phyloP scores from a whole-genome alignment of 2,329 filamentous ascomycete genomes.

The Kalaharituber pfeilii region DNA sequence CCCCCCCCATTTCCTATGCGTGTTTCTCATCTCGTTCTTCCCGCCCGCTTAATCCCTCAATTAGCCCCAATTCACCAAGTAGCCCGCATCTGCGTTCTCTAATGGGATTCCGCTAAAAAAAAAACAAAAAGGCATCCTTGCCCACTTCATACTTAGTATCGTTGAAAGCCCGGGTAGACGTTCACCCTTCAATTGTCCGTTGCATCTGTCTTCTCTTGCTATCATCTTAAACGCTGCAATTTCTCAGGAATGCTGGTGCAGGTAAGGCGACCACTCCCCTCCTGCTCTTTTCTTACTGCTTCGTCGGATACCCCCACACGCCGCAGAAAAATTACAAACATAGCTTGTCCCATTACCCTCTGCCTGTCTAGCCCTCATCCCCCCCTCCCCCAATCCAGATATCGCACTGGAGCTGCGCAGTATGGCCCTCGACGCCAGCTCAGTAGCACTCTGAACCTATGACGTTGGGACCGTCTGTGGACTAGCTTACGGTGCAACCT shows the following conservation, averaged over 20 bases:
- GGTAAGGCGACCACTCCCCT: neutral
- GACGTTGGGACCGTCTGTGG: neutral
- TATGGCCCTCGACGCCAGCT: neutral
- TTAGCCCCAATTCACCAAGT: neutral
- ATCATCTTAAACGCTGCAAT: neutral
- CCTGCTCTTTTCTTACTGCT: neutral
- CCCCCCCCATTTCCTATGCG: too few relatives aligned
- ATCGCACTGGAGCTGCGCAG: neutral
- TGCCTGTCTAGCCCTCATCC: too few relatives aligned
- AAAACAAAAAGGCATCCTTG: neutral
- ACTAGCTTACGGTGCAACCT: too few relatives aligned
- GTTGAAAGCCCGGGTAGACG: neutral
- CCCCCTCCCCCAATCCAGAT: neutral
- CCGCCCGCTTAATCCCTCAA: constrained; percentile 1
- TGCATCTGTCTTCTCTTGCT: neutral
- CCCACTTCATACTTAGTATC: neutral
- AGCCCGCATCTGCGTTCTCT: neutral
- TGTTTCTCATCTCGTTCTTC: neutral
- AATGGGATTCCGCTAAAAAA: constrained; percentile 1
- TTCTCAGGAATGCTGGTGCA: neutral
- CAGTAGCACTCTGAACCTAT: neutral
- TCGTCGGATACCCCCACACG: neutral
- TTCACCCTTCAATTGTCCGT: neutral
- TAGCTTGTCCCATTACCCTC: too few relatives aligned
- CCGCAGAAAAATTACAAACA: neutral